These are phyloP conservation scores for Phytopythium montanum DNA, from an alignment of 352 stramenopile species.

Conservation along the genomic window DNA sequence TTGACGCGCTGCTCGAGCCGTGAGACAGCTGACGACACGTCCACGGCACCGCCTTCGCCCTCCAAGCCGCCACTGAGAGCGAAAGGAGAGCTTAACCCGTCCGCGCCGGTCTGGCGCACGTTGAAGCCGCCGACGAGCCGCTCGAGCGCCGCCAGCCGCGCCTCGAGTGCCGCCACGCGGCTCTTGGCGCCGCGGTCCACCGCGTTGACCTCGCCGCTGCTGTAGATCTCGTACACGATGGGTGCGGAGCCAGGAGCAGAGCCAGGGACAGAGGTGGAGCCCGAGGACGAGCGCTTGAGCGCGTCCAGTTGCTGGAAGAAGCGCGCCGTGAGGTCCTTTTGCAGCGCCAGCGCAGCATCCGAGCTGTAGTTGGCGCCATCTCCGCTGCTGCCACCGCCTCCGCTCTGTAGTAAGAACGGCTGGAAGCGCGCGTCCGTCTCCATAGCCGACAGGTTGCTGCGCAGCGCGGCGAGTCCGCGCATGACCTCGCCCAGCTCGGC, in stretches of 20 bases:
- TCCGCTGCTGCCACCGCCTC: slow-evolving; percentile 6
- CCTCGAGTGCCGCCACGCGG: slow-evolving; percentile 53
- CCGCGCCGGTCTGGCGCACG: slow-evolving; percentile 41
- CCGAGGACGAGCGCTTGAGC: slow-evolving; percentile 42
- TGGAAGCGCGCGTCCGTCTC: slow-evolving; percentile 53
- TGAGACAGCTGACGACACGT: slow-evolving; percentile 44
- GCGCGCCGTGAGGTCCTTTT: slow-evolving; percentile 64
- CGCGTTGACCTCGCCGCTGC: slow-evolving; percentile 65
- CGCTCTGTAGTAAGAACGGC: slow-evolving; percentile 39
- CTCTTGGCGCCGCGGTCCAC: slow-evolving; percentile 64
- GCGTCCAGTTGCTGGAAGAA: slow-evolving; percentile 71
- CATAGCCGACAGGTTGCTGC: slow-evolving; percentile 58
- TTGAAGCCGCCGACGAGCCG: slow-evolving; percentile 52
- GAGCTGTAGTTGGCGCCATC: slow-evolving; percentile 10
- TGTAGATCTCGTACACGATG: slow-evolving; percentile 83
- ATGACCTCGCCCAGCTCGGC: slow-evolving; percentile 66
- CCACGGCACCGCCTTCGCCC: slow-evolving; percentile 14
- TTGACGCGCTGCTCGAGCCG: slow-evolving; percentile 65
- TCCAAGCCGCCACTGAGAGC: slow-evolving; percentile 5
- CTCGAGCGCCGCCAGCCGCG: slow-evolving; percentile 56
- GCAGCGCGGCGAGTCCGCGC: slow-evolving; percentile 50
- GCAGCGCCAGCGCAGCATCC: slow-evolving; percentile 46
- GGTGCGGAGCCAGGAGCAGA: slow-evolving; percentile 17
- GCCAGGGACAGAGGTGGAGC: slow-evolving; percentile 2
- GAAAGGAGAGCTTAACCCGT: slow-evolving; percentile 26